Evolutionary conservation across 768 basidiomycete species (phyloP).

Genomic region (Russula compacta): DNA sequence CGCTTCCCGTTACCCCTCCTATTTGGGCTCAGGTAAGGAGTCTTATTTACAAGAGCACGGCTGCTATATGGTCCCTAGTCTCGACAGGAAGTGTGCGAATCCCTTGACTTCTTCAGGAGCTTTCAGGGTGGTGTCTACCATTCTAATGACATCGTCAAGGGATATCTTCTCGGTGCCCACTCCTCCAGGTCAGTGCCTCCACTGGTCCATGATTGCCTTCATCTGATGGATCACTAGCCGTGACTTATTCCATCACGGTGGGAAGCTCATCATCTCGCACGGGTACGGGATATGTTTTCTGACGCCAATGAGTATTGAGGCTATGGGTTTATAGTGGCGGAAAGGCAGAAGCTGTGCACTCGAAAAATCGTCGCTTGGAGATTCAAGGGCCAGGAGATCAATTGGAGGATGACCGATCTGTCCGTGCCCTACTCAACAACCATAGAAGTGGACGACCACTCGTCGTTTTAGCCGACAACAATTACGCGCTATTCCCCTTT

Average conservation of each 20-base stretch:
- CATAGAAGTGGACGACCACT: slow-evolving; percentile 48
- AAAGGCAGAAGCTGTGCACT: slow-evolving; percentile 50
- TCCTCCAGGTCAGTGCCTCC: slow-evolving; percentile 44
- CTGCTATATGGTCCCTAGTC: slow-evolving; percentile 37
- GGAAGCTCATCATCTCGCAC: slow-evolving; percentile 73
- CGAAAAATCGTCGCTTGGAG: slow-evolving; percentile 31
- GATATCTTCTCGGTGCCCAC: slow-evolving; percentile 69
- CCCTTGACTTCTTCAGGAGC: slow-evolving; percentile 61
- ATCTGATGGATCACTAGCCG: slow-evolving; percentile 38
- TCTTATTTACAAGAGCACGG: neutral
- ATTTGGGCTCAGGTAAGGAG: slow-evolving; percentile 39
- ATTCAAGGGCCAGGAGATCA: slow-evolving; percentile 53
- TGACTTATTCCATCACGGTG: slow-evolving; percentile 54
- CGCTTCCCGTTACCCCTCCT: slow-evolving; percentile 26
- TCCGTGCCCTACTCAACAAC: slow-evolving; percentile 56
- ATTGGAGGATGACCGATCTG: slow-evolving; percentile 56
- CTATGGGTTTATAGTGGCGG: slow-evolving; percentile 45
- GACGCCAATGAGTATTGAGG: neutral
- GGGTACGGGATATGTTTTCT: slow-evolving; percentile 40
- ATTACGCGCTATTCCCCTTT: slow-evolving; percentile 65
- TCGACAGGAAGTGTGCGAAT: slow-evolving; percentile 78
- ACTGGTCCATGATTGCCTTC: neutral
- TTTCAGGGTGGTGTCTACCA: slow-evolving; percentile 80
- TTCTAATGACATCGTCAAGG: slow-evolving; percentile 48
- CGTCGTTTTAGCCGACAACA: slow-evolving; percentile 65